Evolutionary conservation across 768 basidiomycete genomes (phyloP).

Genomic region (Hemileccinum impolitum): DNA sequence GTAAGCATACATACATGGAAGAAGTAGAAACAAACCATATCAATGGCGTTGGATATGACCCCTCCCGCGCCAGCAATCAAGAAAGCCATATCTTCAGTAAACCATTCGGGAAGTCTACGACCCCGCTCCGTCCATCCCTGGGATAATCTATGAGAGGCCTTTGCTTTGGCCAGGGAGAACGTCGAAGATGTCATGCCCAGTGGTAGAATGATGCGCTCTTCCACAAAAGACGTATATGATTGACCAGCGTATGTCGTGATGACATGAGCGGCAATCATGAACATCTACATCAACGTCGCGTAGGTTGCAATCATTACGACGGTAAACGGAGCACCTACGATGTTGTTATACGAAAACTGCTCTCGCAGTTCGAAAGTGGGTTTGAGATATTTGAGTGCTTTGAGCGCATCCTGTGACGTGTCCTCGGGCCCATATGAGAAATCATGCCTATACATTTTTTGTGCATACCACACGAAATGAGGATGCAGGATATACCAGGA

Average conservation of each 20-base stretch:
- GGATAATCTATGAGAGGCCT: constrained; percentile 28
- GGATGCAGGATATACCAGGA: no score
- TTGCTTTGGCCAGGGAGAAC: constrained; percentile 33
- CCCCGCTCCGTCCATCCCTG: constrained; percentile 34
- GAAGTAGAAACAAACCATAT: constrained; percentile 35
- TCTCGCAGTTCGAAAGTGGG: constrained; percentile 37
- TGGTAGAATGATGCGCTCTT: constrained; percentile 38
- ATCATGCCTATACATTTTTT: constrained; percentile 31
- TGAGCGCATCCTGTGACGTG: constrained; percentile 20
- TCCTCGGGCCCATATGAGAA: constrained; percentile 29
- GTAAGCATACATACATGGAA: neutral
- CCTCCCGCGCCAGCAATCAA: constrained; percentile 40
- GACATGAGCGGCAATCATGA: constrained; percentile 32
- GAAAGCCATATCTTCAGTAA: constrained; percentile 23
- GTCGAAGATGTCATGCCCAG: constrained; percentile 42
- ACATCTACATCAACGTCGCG: constrained; percentile 34
- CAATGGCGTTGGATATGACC: constrained; percentile 39
- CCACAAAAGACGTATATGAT: constrained; percentile 38
- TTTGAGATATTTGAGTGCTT: constrained; percentile 27
- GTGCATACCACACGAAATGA: no score
- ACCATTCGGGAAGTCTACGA: constrained; percentile 32
- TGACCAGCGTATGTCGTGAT: constrained; percentile 32
- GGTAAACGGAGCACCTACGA: constrained; percentile 18
- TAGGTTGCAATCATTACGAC: neutral
- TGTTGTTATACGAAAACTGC: constrained; percentile 38